These are phyloP conservation scores for Zygoascus flipseniorum DNA, from an alignment of 805 yeast genomes.

Conservation along the genomic window DNA sequence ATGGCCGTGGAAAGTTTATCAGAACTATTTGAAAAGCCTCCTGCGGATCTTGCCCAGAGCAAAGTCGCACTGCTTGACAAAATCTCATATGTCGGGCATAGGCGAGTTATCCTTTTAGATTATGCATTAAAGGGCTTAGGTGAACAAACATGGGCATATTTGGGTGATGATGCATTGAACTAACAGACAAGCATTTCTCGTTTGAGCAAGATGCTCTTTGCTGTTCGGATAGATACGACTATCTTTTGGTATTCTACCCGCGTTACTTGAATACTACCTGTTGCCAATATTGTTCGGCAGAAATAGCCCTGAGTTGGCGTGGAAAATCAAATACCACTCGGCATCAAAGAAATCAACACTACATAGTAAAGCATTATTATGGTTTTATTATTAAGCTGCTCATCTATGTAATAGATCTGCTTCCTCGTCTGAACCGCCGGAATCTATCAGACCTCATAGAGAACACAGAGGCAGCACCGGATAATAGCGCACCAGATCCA, in stretches of 20 bases:
- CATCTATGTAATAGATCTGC: neutral
- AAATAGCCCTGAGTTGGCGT: too few species aligned
- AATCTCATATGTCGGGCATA: conserved; percentile 34
- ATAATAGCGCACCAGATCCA: neutral
- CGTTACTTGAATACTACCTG: too few species aligned
- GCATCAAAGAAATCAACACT: too few species aligned
- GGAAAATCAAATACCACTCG: too few species aligned
- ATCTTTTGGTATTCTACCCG: too few species aligned
- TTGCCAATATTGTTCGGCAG: too few species aligned
- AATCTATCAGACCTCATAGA: neutral
- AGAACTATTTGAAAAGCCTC: conserved; percentile 42
- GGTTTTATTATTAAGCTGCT: too few species aligned
- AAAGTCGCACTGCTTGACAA: conserved; percentile 36
- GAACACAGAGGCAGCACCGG: neutral
- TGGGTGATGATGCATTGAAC: conserved; percentile 3
- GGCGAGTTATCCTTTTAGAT: conserved; percentile 36
- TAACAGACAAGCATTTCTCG: neutral
- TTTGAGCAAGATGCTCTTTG: too few species aligned
- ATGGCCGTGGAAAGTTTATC: conserved; percentile 63
- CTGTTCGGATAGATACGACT: too few species aligned
- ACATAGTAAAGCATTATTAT: too few species aligned
- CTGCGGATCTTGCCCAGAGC: conserved; percentile 27
- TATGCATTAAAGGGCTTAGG: conserved; percentile 37
- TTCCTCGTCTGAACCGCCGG: neutral
- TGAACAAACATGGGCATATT: conserved; percentile 30